phyloP scores from a whole-genome alignment of 768 basidiomycete genomes.

The Leccinum imitatum region DNA sequence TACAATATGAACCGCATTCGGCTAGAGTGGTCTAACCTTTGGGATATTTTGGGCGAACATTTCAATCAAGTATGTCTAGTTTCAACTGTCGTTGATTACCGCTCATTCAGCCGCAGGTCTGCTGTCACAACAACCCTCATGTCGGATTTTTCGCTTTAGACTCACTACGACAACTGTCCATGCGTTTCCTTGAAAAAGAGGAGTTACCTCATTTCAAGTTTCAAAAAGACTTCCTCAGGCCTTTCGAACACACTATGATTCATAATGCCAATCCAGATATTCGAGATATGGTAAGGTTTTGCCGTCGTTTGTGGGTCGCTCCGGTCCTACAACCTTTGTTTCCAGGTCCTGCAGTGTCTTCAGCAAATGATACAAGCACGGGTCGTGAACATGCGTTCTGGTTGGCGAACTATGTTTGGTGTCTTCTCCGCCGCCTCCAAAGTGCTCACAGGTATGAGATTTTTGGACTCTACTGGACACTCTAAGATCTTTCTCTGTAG shows the following conservation, averaged over 20 bases:
- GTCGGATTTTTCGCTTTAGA: slow-evolving; percentile 97
- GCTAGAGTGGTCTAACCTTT: slow-evolving; percentile 96
- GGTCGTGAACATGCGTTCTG: slow-evolving; percentile 92
- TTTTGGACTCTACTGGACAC: background rate
- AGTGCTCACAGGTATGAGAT: slow-evolving; percentile 71
- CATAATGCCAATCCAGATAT: slow-evolving; percentile 96
- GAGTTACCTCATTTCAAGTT: slow-evolving; percentile 98
- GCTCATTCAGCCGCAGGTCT: slow-evolving; percentile 60
- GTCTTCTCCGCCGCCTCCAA: slow-evolving; percentile 97
- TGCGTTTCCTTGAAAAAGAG: slow-evolving; percentile 99
- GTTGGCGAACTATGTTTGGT: slow-evolving; percentile 99
- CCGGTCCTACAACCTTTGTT: slow-evolving; percentile 1
- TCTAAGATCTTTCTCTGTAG: slow-evolving; percentile 38
- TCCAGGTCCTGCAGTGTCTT: slow-evolving; percentile 90
- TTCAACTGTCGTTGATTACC: background rate
- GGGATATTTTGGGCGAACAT: slow-evolving; percentile 97
- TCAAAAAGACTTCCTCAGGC: slow-evolving; percentile 98
- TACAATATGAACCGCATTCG: slow-evolving; percentile 99
- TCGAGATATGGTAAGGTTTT: slow-evolving; percentile 81
- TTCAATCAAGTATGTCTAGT: slow-evolving; percentile 81
- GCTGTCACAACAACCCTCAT: slow-evolving; percentile 96
- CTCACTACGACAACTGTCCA: slow-evolving; percentile 92
- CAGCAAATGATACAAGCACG: slow-evolving; percentile 98
- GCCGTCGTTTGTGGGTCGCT: background rate
- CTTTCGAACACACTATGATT: slow-evolving; percentile 97